phyloP scores from a whole-genome alignment of 345 rosid species.

The Cochlearia excelsa region DNA sequence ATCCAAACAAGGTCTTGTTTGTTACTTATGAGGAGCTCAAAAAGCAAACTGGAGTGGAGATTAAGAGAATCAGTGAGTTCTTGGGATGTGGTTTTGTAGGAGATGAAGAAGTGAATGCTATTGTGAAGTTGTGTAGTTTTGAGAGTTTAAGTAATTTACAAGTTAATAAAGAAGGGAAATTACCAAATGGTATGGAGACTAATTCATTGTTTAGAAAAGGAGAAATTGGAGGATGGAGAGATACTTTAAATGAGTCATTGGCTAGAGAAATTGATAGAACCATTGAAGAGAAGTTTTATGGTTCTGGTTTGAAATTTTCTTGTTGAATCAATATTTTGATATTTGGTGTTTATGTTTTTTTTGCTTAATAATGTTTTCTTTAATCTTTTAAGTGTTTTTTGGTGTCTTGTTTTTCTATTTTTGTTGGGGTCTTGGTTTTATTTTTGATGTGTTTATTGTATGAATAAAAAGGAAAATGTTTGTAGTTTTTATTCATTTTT shows the following conservation, averaged over 20 bases:
- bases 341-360: background rate
- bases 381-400: background rate
- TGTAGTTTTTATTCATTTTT: too few species aligned
- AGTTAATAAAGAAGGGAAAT: conserved; percentile 34
- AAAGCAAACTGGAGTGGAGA: conserved; percentile 4
- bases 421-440: background rate
- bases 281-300: conserved; percentile 14
- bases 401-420: background rate
- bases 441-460: background rate
- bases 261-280: conserved; percentile 13
- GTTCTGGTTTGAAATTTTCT: conserved; percentile 26
- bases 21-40: conserved; percentile 37
- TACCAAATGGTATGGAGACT: conserved; percentile 36
- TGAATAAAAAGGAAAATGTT: background rate
- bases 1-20: conserved; percentile 32
- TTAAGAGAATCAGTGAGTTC: conserved; percentile 33
- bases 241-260: conserved; percentile 28
- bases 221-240: conserved; percentile 36
- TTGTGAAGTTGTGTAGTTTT: conserved; percentile 36
- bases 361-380: background rate
- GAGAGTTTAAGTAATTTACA: conserved; percentile 32
- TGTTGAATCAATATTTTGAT: background rate
- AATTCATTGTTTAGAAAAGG: conserved; percentile 33
- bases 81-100: conserved; percentile 27
- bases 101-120: conserved; percentile 23